These are phyloP conservation scores for Tricladium varicosporioides DNA, from an alignment of 2,329 filamentous ascomycete species.

Conservation along the genomic window DNA sequence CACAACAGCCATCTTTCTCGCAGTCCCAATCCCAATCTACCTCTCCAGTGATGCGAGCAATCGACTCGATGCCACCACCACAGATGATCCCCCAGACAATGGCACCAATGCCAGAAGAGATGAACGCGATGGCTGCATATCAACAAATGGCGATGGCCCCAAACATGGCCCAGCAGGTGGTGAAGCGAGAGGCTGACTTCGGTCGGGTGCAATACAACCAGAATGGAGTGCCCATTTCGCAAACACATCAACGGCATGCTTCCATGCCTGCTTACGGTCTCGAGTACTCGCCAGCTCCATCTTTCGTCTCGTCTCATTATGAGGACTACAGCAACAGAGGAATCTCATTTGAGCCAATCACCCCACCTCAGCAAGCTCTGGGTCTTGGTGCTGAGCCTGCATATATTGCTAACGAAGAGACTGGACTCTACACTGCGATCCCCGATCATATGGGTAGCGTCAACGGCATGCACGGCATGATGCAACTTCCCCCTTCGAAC, in stretches of 20 bases:
- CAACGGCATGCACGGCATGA: conserved; percentile 79
- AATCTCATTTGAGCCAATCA: conserved; percentile 94
- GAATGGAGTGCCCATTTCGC: conserved; percentile 80
- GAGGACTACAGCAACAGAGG: conserved; percentile 97
- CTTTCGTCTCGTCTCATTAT: conserved; percentile 97
- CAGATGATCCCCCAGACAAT: conserved; percentile 69
- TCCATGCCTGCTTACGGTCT: conserved; percentile 97
- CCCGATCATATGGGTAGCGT: conserved; percentile 77
- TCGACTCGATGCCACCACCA: conserved; percentile 92
- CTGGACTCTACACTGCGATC: conserved; percentile 91
- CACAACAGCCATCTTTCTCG: conserved; percentile 57
- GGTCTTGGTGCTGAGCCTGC: conserved; percentile 83
- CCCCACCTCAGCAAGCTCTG: conserved; percentile 86
- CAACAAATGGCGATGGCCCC: conserved; percentile 69
- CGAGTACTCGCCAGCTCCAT: conserved; percentile 96
- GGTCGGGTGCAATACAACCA: conserved; percentile 84
- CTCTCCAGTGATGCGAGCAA: conserved; percentile 84
- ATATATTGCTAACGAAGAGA: conserved; percentile 98
- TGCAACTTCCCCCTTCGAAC: conserved; percentile 85
- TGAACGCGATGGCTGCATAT: conserved; percentile 64
- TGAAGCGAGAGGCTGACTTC: conserved; percentile 89
- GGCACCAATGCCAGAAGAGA: conserved; percentile 56
- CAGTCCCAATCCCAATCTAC: conserved; percentile 71
- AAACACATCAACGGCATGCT: conserved; percentile 86
- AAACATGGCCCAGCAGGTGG: conserved; percentile 65